Conservation (phyloP, 305 asterid genomes). For the Fraxinus velutina region DNA sequence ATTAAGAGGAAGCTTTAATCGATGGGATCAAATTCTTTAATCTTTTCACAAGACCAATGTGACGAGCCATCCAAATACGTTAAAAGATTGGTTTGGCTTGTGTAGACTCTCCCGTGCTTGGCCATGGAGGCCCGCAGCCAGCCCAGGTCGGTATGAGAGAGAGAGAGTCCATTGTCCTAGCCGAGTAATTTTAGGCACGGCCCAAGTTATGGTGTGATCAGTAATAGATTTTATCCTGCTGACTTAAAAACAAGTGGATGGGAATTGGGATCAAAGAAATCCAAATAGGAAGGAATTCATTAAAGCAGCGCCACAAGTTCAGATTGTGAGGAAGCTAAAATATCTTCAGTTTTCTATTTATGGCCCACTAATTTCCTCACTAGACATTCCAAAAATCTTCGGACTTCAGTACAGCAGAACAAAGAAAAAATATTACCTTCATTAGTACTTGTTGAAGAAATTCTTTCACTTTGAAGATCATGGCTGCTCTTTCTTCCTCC, state of each 20-base stretch:
- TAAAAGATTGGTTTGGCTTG: background rate
- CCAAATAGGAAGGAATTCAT: conserved; percentile 28
- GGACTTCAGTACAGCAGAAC: background rate
- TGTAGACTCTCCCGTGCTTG: background rate
- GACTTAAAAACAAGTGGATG: conserved; percentile 19
- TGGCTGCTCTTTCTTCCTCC: conserved; percentile 51
- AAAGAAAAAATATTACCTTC: background rate
- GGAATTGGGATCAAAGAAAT: conserved; percentile 34
- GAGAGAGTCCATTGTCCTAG: no score
- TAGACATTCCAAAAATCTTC: conserved; percentile 1
- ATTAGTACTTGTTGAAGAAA: background rate
- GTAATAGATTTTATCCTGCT: background rate
- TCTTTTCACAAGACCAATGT: background rate
- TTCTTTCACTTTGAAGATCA: conserved; percentile 18
- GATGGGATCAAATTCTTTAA: background rate
- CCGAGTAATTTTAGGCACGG: background rate
- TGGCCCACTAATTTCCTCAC: conserved; percentile 34
- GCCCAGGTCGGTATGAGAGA: background rate
- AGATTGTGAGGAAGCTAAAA: conserved; percentile 49
- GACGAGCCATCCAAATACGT: background rate
- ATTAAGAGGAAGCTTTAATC: background rate
- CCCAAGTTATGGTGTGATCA: background rate
- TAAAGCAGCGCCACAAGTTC: conserved; percentile 56
- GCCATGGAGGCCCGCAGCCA: background rate
- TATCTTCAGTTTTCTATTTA: conserved; percentile 35